These are phyloP conservation scores for Tuber borchii DNA, from an alignment of 495 filamentous ascomycete genomes.

Conservation along the genomic window DNA sequence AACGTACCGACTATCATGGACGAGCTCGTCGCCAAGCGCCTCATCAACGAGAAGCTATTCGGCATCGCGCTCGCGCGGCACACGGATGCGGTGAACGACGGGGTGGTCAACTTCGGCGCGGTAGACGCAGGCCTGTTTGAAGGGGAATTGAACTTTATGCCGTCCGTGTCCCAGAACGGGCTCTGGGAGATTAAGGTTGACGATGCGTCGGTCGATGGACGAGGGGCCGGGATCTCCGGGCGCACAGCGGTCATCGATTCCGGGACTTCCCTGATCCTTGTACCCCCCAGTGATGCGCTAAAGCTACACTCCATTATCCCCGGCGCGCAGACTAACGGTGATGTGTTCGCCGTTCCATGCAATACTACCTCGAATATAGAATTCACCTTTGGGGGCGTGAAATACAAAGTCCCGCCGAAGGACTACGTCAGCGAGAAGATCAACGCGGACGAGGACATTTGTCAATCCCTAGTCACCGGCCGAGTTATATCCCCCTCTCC, in stretches of 20 bases:
- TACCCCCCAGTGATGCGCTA: slow-evolving; percentile 58
- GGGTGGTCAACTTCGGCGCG: slow-evolving; percentile 69
- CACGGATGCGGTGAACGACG: slow-evolving; percentile 59
- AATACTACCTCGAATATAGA: slow-evolving; percentile 51
- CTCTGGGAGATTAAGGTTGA: slow-evolving; percentile 66
- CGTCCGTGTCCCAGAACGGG: slow-evolving; percentile 43
- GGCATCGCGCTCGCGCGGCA: slow-evolving; percentile 60
- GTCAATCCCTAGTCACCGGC: slow-evolving; percentile 43
- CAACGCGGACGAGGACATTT: slow-evolving; percentile 45
- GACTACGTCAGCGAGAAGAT: slow-evolving; percentile 59
- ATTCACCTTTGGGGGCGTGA: slow-evolving; percentile 53
- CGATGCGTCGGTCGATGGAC: slow-evolving; percentile 55
- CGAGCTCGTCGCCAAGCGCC: slow-evolving; percentile 51
- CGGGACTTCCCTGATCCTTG: slow-evolving; percentile 68
- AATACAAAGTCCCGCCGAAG: slow-evolving; percentile 58
- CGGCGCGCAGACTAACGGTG: slow-evolving; percentile 49
- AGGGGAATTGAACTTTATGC: slow-evolving; percentile 60
- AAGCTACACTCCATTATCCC: slow-evolving; percentile 61
- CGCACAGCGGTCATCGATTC: slow-evolving; percentile 68
- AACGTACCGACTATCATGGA: slow-evolving; percentile 58
- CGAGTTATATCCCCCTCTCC: slow-evolving; percentile 19
- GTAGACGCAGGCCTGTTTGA: slow-evolving; percentile 59
- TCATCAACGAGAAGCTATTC: slow-evolving; percentile 59
- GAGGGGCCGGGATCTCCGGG: slow-evolving; percentile 48
- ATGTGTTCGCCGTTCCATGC: slow-evolving; percentile 65